Percentiles rank a stretch among this genome's conserved stretches.
Conservation (phyloP, 2,329 filamentous ascomycete species). For the Claviceps purpurea region DNA sequence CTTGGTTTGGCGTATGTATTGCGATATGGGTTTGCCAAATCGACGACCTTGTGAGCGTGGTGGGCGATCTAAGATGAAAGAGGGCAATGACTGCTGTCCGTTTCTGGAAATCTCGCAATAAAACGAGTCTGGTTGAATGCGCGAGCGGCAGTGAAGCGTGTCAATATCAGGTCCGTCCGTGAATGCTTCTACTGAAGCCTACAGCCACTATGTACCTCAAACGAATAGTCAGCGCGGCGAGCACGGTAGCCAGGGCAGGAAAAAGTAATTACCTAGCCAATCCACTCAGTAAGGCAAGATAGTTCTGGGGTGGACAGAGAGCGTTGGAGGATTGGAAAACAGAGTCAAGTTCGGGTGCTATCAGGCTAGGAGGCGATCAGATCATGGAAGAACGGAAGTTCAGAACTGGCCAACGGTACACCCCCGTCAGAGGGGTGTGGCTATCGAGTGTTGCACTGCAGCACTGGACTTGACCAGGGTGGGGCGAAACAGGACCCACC, state of each 20-base stretch:
- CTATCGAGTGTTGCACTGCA: background rate
- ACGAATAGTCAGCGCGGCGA: constrained; percentile 1
- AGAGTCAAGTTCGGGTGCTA: background rate
- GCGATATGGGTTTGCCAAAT: background rate
- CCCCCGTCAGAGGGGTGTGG: no score
- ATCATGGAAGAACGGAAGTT: background rate
- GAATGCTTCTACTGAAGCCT: constrained; percentile 4
- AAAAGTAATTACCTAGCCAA: constrained; percentile 2
- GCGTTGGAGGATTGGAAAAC: constrained; percentile 4
- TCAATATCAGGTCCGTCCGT: background rate
- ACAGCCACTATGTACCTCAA: background rate
- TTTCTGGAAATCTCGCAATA: no score
- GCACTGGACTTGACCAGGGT: background rate
- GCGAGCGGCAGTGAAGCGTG: background rate
- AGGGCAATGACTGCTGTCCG: no score
- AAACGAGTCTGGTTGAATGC: background rate
- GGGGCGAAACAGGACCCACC: background rate
- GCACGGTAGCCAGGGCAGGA: constrained; percentile 1
- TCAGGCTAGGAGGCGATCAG: background rate
- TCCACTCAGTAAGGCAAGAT: background rate
- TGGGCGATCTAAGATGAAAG: no score
- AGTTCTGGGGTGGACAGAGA: constrained; percentile 5
- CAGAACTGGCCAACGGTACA: no score
- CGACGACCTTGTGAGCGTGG: background rate
- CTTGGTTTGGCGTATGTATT: background rate